These are phyloP conservation scores for Thielaviopsis ethacetica DNA, from an alignment of 2,329 filamentous ascomycete species.

Conservation along the genomic window DNA sequence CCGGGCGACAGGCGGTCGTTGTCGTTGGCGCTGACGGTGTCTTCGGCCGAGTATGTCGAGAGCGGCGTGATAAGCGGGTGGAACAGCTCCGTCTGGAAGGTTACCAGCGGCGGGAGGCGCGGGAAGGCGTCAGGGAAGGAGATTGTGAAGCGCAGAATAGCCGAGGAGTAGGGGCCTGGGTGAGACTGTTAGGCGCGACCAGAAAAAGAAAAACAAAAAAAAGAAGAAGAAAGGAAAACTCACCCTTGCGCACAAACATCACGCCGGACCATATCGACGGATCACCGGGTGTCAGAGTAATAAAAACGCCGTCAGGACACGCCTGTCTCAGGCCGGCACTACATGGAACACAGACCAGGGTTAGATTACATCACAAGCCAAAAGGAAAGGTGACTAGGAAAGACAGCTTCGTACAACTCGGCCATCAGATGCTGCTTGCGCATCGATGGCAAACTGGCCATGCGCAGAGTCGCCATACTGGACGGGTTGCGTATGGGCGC, in stretches of 20 bases:
- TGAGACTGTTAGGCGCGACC: neutral
- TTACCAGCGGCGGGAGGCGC: slow-evolving; percentile 62
- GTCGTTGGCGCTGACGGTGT: slow-evolving; percentile 69
- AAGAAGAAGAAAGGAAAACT: neutral
- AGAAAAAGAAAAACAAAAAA: neutral
- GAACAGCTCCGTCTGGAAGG: slow-evolving; percentile 84
- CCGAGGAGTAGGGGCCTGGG: slow-evolving; percentile 72
- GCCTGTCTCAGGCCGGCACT: slow-evolving; percentile 69
- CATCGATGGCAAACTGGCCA: slow-evolving; percentile 36
- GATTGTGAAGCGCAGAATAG: slow-evolving; percentile 78
- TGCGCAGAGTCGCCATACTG: slow-evolving; percentile 27
- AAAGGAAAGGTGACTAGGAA: neutral
- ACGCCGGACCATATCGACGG: slow-evolving; percentile 78
- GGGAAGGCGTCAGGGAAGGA: slow-evolving; percentile 75
- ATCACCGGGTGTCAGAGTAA: slow-evolving; percentile 68
- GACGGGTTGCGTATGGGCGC: neutral
- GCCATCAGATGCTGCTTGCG: slow-evolving; percentile 62
- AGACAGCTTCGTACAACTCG: slow-evolving; percentile 50
- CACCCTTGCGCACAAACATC: slow-evolving; percentile 72
- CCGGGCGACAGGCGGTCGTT: slow-evolving; percentile 73
- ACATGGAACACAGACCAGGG: slow-evolving; percentile 7
- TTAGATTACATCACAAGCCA: neutral
- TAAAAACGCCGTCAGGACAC: slow-evolving; percentile 73
- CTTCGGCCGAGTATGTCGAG: slow-evolving; percentile 77
- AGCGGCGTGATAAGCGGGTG: slow-evolving; percentile 84